These are phyloP conservation scores for Aegilops longissima DNA, from an alignment of 176 grass and related monocot species.

Conservation along the genomic window DNA sequence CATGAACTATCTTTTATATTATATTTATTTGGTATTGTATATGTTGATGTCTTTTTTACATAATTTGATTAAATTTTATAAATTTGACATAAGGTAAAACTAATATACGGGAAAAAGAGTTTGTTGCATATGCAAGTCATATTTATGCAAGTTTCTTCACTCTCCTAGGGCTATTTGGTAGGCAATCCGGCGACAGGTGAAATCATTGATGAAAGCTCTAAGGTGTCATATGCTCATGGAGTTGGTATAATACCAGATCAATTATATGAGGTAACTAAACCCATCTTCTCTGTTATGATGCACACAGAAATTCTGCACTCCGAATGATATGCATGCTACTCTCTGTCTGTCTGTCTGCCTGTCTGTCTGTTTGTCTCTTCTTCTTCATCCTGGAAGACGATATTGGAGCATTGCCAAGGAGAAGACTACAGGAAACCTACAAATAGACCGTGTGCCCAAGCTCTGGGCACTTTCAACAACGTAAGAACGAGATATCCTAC, in stretches of 20 bases:
- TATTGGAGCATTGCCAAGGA: conserved; percentile 30
- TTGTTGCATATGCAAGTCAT: no score
- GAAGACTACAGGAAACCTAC: conserved; percentile 34
- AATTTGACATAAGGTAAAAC: not conserved
- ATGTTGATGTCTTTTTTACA: not conserved
- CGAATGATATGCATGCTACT: not conserved
- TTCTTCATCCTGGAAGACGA: not conserved
- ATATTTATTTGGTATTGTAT: not conserved
- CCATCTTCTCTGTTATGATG: not conserved
- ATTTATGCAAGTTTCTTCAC: not conserved
- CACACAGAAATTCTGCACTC: not conserved
- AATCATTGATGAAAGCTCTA: conserved; percentile 10
- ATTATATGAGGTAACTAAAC: conserved; percentile 43
- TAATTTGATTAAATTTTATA: not conserved
- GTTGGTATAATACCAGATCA: conserved; percentile 50
- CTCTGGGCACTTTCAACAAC: conserved; percentile 5
- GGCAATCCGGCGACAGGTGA: conserved; percentile 41
- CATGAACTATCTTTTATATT: not conserved
- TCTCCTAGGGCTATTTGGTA: conserved; percentile 36
- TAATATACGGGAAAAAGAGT: not conserved
- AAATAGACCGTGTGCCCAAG: conserved; percentile 32
- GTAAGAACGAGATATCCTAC: conserved; percentile 27
- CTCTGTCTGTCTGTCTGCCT: not conserved
- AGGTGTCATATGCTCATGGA: conserved; percentile 48
- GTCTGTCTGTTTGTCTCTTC: no score